Conservation (phyloP, 768 basidiomycete genomes). For the Boletales sp. region DNA sequence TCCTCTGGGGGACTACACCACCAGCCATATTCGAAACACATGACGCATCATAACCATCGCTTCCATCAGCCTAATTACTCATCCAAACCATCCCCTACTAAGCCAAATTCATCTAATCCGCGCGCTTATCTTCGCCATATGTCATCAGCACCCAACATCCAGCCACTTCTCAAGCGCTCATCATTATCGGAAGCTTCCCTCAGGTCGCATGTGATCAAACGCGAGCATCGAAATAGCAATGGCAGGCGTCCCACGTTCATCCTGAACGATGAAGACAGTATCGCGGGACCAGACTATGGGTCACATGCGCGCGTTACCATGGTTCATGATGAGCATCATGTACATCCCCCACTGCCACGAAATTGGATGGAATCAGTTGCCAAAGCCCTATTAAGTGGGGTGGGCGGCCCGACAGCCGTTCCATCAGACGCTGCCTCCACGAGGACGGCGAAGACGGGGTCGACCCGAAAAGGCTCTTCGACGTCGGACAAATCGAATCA, state of each 20-base stretch:
- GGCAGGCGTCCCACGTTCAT: conserved; percentile 30
- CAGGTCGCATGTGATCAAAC: conserved; percentile 29
- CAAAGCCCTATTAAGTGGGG: conserved; percentile 57
- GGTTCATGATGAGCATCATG: conserved; percentile 30
- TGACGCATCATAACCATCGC: conserved; percentile 18
- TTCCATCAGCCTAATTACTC: conserved; percentile 24
- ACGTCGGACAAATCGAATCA: conserved; percentile 26
- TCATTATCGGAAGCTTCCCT: conserved; percentile 29
- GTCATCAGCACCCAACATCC: conserved; percentile 54
- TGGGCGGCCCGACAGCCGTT: conserved; percentile 34
- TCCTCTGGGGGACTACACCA: conserved; percentile 24
- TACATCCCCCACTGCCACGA: conserved; percentile 53
- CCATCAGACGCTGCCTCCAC: conserved; percentile 26
- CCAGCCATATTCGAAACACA: conserved; percentile 16
- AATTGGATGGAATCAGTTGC: conserved; percentile 75
- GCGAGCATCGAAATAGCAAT: conserved; percentile 25
- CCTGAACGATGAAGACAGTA: conserved; percentile 32
- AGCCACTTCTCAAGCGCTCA: conserved; percentile 31
- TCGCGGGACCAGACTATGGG: conserved; percentile 19
- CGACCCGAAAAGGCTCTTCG: conserved; percentile 23
- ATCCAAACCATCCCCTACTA: conserved; percentile 19
- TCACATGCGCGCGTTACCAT: conserved; percentile 26
- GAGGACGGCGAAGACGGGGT: conserved; percentile 15
- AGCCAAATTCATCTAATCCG: conserved; percentile 43
- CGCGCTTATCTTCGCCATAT: conserved; percentile 73